Evolutionary conservation across 1,284 basidiomycete species (phyloP), one percentile per base, ranked within the genome.

Genomic region (Apiotrichum porosum): DNA sequence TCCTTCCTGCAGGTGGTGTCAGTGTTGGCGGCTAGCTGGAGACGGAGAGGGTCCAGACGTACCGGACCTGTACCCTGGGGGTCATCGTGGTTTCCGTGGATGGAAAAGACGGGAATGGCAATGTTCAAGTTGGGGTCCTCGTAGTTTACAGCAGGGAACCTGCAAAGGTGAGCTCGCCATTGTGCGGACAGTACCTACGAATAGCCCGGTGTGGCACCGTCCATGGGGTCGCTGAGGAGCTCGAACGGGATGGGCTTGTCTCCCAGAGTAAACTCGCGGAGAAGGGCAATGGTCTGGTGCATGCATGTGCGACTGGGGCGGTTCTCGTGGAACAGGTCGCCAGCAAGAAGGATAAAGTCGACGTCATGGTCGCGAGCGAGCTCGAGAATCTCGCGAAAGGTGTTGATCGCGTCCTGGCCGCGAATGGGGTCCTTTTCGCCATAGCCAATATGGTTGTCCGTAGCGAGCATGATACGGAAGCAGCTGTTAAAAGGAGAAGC

Each of bases 81-180:
- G 62, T 99, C 94, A 66, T 99, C 95, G 71, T 99, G 95, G 66
- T 99, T 99, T 35, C 94, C 95, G 64, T 99, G 94, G 37, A 99
- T 98, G 0, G 93, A 97, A 74, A 99, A 99, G 19, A 97, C 86
- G 3, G 95, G 95, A 23, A 95, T 89, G 18, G 83, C 84, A 44
- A 98, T 81, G 65, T 98, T 99, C 50, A 97, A 78, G 68, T 98
- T 97, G 0, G 85, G 83, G 65, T 99, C 95, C 74, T 98, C 92
- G 65, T 98, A 98, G 69, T 99, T 99, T 58, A 98, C 78, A 1
- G 90, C 88, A 3, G 95, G 94, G 65, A 97, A 98, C 22, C 90
- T 95, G 62, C 4, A 6, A n/a, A n/a, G n/a, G n/a, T n/a, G n/a
- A n/a, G n/a, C n/a, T n/a, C n/a, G n/a, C n/a, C n/a, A n/a, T n/a